Conservation (phyloP, 371 early-diverging fungal species). For the Mucor plumbeus region DNA sequence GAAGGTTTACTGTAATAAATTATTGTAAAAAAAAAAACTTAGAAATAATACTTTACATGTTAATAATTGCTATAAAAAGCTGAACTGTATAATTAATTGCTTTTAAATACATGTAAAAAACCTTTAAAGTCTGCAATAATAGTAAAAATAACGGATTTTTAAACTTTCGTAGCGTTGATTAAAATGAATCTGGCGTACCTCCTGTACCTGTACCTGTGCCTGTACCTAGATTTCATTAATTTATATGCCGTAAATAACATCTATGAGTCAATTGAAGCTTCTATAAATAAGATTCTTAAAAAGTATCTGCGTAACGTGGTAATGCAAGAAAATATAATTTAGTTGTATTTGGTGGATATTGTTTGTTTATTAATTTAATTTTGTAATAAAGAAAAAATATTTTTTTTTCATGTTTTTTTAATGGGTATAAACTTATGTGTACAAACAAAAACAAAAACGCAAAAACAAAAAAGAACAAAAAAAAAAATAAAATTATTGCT, state of each 20-base stretch:
- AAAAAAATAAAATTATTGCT: no score
- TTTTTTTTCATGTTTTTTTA: neutral
- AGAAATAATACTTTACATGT: no score
- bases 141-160: neutral
- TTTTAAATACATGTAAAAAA: no score
- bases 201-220: neutral
- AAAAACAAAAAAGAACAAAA: no score
- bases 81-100: no score
- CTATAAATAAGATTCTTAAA: neutral
- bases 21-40: no score
- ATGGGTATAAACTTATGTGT: neutral
- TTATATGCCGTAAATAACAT: no score
- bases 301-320: slow-evolving; percentile 16
- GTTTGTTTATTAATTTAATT: neutral
- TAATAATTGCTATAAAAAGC: no score
- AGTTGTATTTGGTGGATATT: slow-evolving; percentile 13
- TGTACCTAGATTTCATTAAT: neutral
- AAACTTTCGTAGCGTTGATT: neutral
- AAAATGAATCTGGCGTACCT: no score
- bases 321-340: slow-evolving; percentile 5
- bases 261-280: neutral
- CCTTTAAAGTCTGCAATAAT: neutral
- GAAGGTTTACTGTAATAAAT: no score
- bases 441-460: neutral
- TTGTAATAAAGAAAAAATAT: neutral